Conservation (phyloP, 2,329 filamentous ascomycete genomes). For the Penicillium hesseltinei region DNA sequence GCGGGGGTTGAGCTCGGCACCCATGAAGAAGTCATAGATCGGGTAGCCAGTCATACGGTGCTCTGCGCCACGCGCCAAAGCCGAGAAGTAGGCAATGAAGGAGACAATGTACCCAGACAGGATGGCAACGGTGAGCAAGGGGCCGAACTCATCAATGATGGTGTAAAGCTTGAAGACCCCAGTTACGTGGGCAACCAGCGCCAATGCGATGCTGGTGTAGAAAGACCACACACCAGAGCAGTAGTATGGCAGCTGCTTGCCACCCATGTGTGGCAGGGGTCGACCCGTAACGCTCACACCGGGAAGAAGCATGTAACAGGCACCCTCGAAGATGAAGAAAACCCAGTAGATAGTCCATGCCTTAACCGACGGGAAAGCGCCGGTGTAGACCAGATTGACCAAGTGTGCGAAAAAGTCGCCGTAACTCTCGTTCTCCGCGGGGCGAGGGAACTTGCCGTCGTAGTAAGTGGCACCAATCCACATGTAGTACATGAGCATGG, state of each 20-base stretch:
- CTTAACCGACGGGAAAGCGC: conserved; percentile 76
- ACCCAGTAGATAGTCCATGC: conserved; percentile 95
- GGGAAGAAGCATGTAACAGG: conserved; percentile 80
- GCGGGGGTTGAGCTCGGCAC: conserved; percentile 79
- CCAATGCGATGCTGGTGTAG: conserved; percentile 76
- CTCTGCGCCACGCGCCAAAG: conserved; percentile 72
- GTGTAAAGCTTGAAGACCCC: conserved; percentile 87
- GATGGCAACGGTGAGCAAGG: conserved; percentile 89
- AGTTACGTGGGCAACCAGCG: conserved; percentile 72
- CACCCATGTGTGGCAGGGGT: conserved; percentile 75
- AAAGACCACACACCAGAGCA: conserved; percentile 87
- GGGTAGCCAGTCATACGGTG: conserved; percentile 87
- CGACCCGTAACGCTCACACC: conserved; percentile 88
- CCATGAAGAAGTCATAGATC: conserved; percentile 90
- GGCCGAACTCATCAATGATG: conserved; percentile 91
- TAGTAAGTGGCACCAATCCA: conserved; percentile 96
- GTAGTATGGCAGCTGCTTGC: conserved; percentile 88
- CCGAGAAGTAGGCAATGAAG: conserved; percentile 82
- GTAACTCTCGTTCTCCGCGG: conserved; percentile 63
- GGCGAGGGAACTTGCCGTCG: conserved; percentile 73
- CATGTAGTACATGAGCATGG: conserved; percentile 98
- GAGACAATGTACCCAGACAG: conserved; percentile 82
- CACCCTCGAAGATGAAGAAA: conserved; percentile 81
- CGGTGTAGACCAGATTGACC: conserved; percentile 70
- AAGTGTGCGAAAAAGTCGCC: conserved; percentile 71